phyloP scores from a whole-genome alignment of 768 basidiomycete genomes.

The Hemileccinum impolitum region DNA sequence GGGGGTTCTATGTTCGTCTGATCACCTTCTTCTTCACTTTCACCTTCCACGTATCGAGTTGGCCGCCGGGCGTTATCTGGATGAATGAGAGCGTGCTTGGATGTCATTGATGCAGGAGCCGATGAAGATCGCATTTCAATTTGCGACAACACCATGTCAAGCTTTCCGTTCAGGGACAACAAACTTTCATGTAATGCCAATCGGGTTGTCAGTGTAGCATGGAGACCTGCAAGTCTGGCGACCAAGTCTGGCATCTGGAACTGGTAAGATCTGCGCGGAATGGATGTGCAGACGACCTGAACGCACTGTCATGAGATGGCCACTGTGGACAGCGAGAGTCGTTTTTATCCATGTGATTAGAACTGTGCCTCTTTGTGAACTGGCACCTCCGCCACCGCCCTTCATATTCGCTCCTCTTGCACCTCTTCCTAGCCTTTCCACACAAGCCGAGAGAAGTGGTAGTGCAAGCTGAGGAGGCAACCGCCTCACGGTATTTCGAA shows the following conservation, averaged over 20 bases:
- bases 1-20: constrained; percentile 59
- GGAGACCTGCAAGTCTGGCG: constrained; percentile 78
- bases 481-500: constrained; percentile 82
- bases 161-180: constrained; percentile 79
- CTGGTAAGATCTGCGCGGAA: constrained; percentile 9
- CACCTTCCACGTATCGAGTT: constrained; percentile 72
- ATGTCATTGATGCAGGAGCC: constrained; percentile 53
- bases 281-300: background rate
- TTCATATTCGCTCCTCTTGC: constrained; percentile 68
- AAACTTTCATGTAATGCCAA: constrained; percentile 82
- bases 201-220: constrained; percentile 75
- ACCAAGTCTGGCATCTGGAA: constrained; percentile 89
- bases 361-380: constrained; percentile 68
- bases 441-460: constrained; percentile 81
- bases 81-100: constrained; percentile 36
- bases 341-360: constrained; percentile 78
- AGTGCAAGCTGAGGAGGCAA: constrained; percentile 86
- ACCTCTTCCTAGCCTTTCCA: constrained; percentile 82
- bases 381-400: constrained; percentile 75
- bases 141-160: constrained; percentile 93
- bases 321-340: constrained; percentile 81
- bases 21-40: constrained; percentile 66
- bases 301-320: constrained; percentile 91
- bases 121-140: constrained; percentile 84
- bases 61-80: constrained; percentile 39